These are phyloP conservation scores for Colletotrichum karsti DNA, from an alignment of 2,329 filamentous ascomycete genomes.

Conservation along the genomic window DNA sequence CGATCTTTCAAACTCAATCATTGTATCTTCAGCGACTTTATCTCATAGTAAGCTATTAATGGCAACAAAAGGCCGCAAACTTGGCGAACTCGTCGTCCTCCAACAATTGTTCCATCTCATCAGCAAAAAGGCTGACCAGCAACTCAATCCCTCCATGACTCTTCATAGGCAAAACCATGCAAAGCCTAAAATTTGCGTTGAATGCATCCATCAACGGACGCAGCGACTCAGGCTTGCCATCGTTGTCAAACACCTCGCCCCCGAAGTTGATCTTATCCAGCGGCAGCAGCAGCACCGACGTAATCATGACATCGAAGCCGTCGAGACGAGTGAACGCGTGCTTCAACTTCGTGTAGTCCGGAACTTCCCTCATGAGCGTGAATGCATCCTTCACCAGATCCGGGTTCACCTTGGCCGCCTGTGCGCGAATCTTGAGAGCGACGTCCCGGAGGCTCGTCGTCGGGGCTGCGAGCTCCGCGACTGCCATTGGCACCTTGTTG, in stretches of 20 bases:
- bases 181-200: conserved; percentile 34
- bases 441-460: conserved; percentile 35
- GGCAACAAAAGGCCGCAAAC: conserved; percentile 29
- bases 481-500: conserved; percentile 35
- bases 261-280: conserved; percentile 38
- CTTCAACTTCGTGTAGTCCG: conserved; percentile 35
- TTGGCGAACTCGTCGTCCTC: conserved; percentile 36
- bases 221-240: conserved; percentile 36
- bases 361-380: conserved; percentile 35
- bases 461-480: conserved; percentile 36
- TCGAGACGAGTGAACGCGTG: conserved; percentile 37
- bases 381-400: conserved; percentile 39
- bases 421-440: conserved; percentile 34
- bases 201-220: conserved; percentile 37
- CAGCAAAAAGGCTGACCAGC: conserved; percentile 35
- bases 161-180: conserved; percentile 38
- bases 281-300: conserved; percentile 40
- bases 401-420: conserved; percentile 35
- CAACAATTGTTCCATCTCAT: conserved; percentile 38
- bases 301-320: conserved; percentile 38
- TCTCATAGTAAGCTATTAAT: not conserved
- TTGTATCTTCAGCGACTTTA: too few relatives aligned
- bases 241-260: conserved; percentile 34
- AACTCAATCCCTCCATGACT: conserved; percentile 39
- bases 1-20: not conserved